Evolutionary conservation across 345 rosid species (phyloP), one percentile per base, ranked within the genome.

Genomic region (Eucalyptus cladocalyx): DNA sequence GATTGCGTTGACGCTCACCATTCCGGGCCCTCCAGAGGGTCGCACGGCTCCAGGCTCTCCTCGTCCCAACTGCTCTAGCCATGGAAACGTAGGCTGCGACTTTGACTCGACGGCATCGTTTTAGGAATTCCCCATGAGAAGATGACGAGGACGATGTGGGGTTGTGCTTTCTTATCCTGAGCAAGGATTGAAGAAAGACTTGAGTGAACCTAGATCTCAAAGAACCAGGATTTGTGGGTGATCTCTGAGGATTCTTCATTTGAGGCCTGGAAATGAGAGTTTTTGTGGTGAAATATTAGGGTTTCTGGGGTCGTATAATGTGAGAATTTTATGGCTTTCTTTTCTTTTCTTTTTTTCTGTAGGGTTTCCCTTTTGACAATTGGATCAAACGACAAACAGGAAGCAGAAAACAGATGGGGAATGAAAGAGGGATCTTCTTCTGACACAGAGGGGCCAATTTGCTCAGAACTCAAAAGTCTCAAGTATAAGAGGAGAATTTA

Each of bases 21-120:
- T 86, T 72, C 26, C 88, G 91, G 89, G 91, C 90, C 91, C 87
- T 92, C 89, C 85, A 89, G 80, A 94, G 91, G 80, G 91, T 30
- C 34, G 94, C 94, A 54, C 94, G 90, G 90, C 92, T 94, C 97
- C 96, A 95, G 32, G 91, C 93, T 90, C 94, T 92, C 88, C 90
- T 91, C 15, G 91, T 88, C 87, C 97, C 93, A 40, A 90, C 94
- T 14, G 95, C 93, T 32, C 60, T 76, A 80, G 94, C 97, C 92
- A 95, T 90, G 86, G 97, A 95, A 86, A 91, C 91, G 45, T 95
- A 91, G 28, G 96, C 96, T 10, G 97, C 95, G 65, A 86, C 87
- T 90, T 88, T 94, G 67, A 95, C 93, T 88, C 89, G 91, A 48
- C 80, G 90, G 28, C 87, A 91, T 47, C 92, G 90, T 42, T 47